A percentile compares a stretch with the other conserved stretches of the same genome.
These are phyloP conservation scores for Acidomyces sp. DNA, from an alignment of 495 filamentous ascomycete genomes.

Conservation along the genomic window DNA sequence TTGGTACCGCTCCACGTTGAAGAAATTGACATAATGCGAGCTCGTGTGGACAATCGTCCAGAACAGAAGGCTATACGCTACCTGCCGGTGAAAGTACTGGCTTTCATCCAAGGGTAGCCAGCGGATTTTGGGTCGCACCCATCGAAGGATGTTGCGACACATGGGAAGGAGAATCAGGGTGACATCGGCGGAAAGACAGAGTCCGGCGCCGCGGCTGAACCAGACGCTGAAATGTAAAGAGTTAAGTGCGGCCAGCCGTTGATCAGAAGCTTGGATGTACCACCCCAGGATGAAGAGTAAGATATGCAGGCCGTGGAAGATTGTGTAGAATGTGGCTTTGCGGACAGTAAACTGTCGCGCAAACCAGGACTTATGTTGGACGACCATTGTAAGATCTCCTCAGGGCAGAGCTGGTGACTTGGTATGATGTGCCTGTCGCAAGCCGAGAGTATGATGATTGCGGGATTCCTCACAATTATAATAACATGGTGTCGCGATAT, in stretches of 20 bases:
- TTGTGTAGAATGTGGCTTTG: constrained; percentile 51
- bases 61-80: constrained; percentile 76
- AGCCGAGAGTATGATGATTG: too few relatives aligned
- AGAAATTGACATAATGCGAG: constrained; percentile 96
- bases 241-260: constrained; percentile 62
- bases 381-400: constrained; percentile 16
- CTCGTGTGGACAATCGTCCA: constrained; percentile 66
- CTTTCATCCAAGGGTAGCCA: constrained; percentile 89
- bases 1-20: constrained; percentile 79
- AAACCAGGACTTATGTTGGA: constrained; percentile 15
- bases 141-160: constrained; percentile 78
- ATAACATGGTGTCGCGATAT: too few relatives aligned
- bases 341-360: constrained; percentile 15
- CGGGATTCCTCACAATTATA: too few relatives aligned
- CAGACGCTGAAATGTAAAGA: constrained; percentile 77
- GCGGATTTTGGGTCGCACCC: constrained; percentile 71
- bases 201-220: constrained; percentile 84
- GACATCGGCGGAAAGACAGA: constrained; percentile 69
- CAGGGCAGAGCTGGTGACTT: too few relatives aligned
- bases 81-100: constrained; percentile 92
- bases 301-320: constrained; percentile 78
- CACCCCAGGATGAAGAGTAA: constrained; percentile 78
- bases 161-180: constrained; percentile 85
- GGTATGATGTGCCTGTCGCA: too few relatives aligned
- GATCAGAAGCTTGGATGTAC: constrained; percentile 60